Percentiles rank a stretch among this genome's conserved stretches.
phyloP scores from a whole-genome alignment of 805 yeast species.

The Candida easanensis region DNA sequence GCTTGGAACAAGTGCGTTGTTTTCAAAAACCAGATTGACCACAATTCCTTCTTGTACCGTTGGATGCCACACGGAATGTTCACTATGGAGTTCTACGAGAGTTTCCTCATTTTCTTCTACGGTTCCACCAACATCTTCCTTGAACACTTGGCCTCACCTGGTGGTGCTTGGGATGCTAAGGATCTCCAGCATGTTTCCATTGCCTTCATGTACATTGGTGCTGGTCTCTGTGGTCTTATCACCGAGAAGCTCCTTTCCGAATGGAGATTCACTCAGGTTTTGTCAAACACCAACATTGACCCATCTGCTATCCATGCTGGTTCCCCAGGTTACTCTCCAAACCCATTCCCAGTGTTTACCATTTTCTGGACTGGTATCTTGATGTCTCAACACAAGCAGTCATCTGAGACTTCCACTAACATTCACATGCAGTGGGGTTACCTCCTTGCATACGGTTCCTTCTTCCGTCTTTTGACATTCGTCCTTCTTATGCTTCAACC shows the following conservation, averaged over 20 bases:
- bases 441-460: slow-evolving; percentile 76
- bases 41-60: slow-evolving; percentile 27
- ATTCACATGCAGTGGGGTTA: slow-evolving; percentile 94
- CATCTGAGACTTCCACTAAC: slow-evolving; percentile 69
- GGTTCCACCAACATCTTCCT: slow-evolving; percentile 87
- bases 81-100: slow-evolving; percentile 85
- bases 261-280: slow-evolving; percentile 54
- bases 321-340: slow-evolving; percentile 80
- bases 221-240: slow-evolving; percentile 87
- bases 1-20: slow-evolving; percentile 73
- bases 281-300: slow-evolving; percentile 29
- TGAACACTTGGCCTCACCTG: slow-evolving; percentile 79
- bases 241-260: slow-evolving; percentile 62
- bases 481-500: slow-evolving; percentile 48
- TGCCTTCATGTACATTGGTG: slow-evolving; percentile 88
- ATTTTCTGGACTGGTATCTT: slow-evolving; percentile 95
- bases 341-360: slow-evolving; percentile 91
- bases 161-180: slow-evolving; percentile 85
- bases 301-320: slow-evolving; percentile 34
- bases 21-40: slow-evolving; percentile 26
- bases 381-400: slow-evolving; percentile 94
- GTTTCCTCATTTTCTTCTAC: slow-evolving; percentile 76
- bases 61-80: slow-evolving; percentile 43
- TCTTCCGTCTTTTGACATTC: slow-evolving; percentile 68
- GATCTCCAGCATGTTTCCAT: slow-evolving; percentile 88